These are phyloP conservation scores for Phytophthora palmivora DNA, from an alignment of 352 stramenopile species.

Conservation along the genomic window DNA sequence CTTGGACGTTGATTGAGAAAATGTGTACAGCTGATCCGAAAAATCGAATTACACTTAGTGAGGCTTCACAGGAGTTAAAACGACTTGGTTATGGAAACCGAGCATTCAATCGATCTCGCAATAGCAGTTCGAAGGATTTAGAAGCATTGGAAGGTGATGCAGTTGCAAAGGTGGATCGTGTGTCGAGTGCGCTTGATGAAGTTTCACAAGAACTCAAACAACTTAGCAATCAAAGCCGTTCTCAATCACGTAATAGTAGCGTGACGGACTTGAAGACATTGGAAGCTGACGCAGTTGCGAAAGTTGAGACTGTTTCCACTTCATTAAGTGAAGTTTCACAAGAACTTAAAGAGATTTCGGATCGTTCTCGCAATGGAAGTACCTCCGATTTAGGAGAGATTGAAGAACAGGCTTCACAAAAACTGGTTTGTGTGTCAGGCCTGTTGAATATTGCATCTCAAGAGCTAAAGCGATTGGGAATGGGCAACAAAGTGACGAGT, in stretches of 20 bases:
- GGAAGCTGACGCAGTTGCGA: conserved; percentile 18
- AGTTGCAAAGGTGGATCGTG: conserved; percentile 24
- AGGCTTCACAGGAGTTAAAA: conserved; percentile 58
- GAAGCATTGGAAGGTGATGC: conserved; percentile 18
- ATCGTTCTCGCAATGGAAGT: conserved; percentile 25
- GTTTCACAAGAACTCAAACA: conserved; percentile 51
- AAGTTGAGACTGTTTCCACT: conserved; percentile 21
- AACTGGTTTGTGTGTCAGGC: conserved; percentile 32
- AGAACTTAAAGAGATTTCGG: conserved; percentile 45
- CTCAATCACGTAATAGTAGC: conserved; percentile 23
- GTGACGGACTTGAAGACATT: conserved; percentile 16
- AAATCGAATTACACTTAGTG: conserved; percentile 52
- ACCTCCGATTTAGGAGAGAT: conserved; percentile 15
- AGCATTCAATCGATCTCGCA: conserved; percentile 20
- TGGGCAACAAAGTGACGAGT: conserved; percentile 28
- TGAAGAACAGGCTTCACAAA: conserved; percentile 29
- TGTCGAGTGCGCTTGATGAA: conserved; percentile 40
- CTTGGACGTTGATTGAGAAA: conserved; percentile 66
- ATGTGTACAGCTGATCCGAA: conserved; percentile 66
- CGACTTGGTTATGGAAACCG: conserved; percentile 53
- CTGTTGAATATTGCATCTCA: conserved; percentile 49
- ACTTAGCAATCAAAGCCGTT: conserved; percentile 30
- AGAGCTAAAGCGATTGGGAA: conserved; percentile 51
- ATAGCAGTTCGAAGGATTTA: conserved; percentile 29
- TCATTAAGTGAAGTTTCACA: conserved; percentile 48